Evolutionary conservation across 192 early-diverging fungal species (phyloP).

Genomic region (Phlyctochytrium planicorne): DNA sequence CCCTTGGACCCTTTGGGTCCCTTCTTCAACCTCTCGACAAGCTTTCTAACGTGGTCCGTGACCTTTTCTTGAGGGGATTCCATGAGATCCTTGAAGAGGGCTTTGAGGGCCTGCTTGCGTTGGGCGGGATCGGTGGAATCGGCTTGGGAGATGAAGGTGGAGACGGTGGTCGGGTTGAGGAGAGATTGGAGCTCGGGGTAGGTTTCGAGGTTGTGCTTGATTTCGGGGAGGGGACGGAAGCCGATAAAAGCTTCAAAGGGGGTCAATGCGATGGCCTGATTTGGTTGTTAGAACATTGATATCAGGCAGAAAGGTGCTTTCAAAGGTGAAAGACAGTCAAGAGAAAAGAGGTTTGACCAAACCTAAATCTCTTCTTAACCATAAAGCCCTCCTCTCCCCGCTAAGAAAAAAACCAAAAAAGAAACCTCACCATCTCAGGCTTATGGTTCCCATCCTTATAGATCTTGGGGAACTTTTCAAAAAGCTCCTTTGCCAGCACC

Average conservation of each 20-base stretch:
- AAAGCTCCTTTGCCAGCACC: conserved; percentile 70
- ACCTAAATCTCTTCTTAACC: no score
- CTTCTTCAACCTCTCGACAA: conserved; percentile 31
- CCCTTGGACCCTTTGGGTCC: conserved; percentile 11
- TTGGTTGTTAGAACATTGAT: background rate
- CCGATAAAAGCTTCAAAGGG: conserved; percentile 93
- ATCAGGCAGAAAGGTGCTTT: conserved; percentile 2
- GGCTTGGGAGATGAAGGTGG: conserved; percentile 32
- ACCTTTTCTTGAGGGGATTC: conserved; percentile 53
- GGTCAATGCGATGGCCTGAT: conserved; percentile 85
- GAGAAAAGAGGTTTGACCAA: no score
- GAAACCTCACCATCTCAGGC: conserved; percentile 78
- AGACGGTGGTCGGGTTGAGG: conserved; percentile 54
- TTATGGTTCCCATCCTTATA: conserved; percentile 96
- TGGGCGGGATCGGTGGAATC: conserved; percentile 23
- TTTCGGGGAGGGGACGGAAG: conserved; percentile 83
- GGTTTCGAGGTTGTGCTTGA: conserved; percentile 55
- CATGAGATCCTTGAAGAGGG: conserved; percentile 30
- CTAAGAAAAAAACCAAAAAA: no score
- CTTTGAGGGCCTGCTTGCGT: conserved; percentile 41
- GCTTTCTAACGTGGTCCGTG: conserved; percentile 58
- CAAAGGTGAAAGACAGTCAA: no score
- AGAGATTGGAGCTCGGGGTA: conserved; percentile 81
- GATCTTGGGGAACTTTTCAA: conserved; percentile 66
- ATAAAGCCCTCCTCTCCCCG: no score